Conservation (phyloP, 2,329 filamentous ascomycete genomes). For the Camptophora hylomeconis region DNA sequence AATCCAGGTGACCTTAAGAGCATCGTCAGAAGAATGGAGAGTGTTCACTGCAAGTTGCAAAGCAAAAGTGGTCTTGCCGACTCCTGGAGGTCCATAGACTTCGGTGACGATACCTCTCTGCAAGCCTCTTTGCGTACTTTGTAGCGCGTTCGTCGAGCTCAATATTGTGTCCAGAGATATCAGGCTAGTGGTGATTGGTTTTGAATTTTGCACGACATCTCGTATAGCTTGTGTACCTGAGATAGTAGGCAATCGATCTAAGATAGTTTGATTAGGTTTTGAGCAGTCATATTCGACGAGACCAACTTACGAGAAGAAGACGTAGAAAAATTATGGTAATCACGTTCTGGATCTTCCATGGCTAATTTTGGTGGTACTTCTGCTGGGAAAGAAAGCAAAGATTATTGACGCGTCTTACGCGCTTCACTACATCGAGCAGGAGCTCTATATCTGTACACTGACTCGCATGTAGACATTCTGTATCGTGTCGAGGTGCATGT, state of each 20-base stretch:
- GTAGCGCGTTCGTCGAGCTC: slow-evolving; percentile 4
- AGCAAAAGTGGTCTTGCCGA: slow-evolving; percentile 71
- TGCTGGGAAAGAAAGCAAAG: neutral
- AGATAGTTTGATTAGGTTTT: slow-evolving; percentile 34
- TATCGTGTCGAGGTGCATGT: no score
- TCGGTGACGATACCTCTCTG: slow-evolving; percentile 66
- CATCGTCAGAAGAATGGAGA: slow-evolving; percentile 41
- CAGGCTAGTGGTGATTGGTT: slow-evolving; percentile 43
- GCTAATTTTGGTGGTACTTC: slow-evolving; percentile 21
- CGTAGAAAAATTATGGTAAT: slow-evolving; percentile 44
- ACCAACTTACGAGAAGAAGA: no score
- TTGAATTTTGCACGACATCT: slow-evolving; percentile 9
- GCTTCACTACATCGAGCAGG: neutral
- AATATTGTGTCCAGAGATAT: slow-evolving; percentile 39
- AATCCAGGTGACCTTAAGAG: slow-evolving; percentile 59
- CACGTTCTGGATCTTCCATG: slow-evolving; percentile 40
- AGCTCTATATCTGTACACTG: no score
- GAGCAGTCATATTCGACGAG: no score
- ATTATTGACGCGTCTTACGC: neutral
- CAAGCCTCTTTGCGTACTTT: slow-evolving; percentile 17
- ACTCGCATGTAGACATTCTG: no score
- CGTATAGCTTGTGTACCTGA: slow-evolving; percentile 59
- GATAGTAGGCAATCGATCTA: slow-evolving; percentile 64
- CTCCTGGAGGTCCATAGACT: slow-evolving; percentile 74
- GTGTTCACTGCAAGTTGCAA: slow-evolving; percentile 57